Evolutionary conservation across 192 early-diverging fungal genomes (phyloP), one percentile per base, ranked within the genome.

Genomic region (Cetraspora pellucida): DNA sequence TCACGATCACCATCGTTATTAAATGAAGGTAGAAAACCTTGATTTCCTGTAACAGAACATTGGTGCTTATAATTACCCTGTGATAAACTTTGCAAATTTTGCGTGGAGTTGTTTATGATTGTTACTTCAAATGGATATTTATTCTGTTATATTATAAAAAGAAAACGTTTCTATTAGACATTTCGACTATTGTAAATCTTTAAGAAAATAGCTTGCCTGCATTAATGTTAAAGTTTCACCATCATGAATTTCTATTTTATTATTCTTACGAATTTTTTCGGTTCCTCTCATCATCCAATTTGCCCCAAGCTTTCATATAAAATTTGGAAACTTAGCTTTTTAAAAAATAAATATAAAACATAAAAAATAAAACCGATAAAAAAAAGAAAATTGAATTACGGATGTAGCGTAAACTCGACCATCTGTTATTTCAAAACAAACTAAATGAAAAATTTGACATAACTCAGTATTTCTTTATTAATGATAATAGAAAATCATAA

Each of bases 81-180:
- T 61, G 28, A 28, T 16, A 25, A 61, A 61, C 59, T 61, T 28
- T 61, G 25, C 17, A 61, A 61, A 30, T 61, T 28, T 37, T 14
- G 10, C n/a, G n/a, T 14, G 10, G 14, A 23, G 21, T 68, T 14
- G 11, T 49, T 21, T 25, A 23, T 68, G 19, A 68, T 68, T 13
- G 43, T 23, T 16, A 68, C 45, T 44, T 43, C 25, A 68, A 68
- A 68, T 68, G 66, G 66, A 68, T 68, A 68, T 68, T 68, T 44
- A 37, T 45, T 47, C 66, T 68, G 43, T 14, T 10, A 6, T 6
- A 44, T 10, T 10, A 65, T 19, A 2, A 65, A n/a, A 19, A 13
- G 30, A 65, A 37, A 31, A n/a, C 9, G 31, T 44, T 16, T 21
- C 23, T 28, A 37, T 65, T 6, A 19, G 19, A 65, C 19, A 37